These are phyloP conservation scores for Remersonia thermophila DNA, from an alignment of 2,329 filamentous ascomycete genomes.

Conservation along the genomic window DNA sequence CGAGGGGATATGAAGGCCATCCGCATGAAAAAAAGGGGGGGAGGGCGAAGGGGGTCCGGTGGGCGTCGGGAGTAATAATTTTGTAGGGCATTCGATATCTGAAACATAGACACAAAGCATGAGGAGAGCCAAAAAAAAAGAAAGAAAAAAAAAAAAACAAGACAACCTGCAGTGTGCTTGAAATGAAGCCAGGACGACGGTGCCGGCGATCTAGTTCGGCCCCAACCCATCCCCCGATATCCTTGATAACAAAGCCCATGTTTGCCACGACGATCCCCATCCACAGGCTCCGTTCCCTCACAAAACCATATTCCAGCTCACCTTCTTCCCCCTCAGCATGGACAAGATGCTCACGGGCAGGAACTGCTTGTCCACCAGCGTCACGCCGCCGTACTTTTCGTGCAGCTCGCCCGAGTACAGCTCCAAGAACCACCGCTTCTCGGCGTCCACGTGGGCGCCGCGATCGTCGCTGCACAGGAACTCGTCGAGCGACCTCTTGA, in stretches of 20 bases:
- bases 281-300: conserved; percentile 9
- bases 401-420: conserved; percentile 21
- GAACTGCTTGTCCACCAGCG: conserved; percentile 27
- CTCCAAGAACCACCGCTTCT: conserved; percentile 26
- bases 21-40: neutral
- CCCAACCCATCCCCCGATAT: neutral
- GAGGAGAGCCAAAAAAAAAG: too few relatives aligned
- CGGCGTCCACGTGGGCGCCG: conserved; percentile 10
- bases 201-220: too few relatives aligned
- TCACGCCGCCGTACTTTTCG: conserved; percentile 24
- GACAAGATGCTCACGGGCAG: conserved; percentile 26
- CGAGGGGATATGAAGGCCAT: neutral
- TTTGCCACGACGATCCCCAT: too few relatives aligned
- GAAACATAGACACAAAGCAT: too few relatives aligned
- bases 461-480: conserved; percentile 5
- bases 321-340: conserved; percentile 28
- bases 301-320: conserved; percentile 29
- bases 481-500: conserved; percentile 13
- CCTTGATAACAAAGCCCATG: too few relatives aligned
- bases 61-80: too few relatives aligned
- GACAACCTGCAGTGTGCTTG: too few relatives aligned
- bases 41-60: too few relatives aligned
- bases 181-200: too few relatives aligned
- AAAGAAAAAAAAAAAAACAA: too few relatives aligned
- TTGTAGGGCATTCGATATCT: conserved; percentile 1